These are phyloP conservation scores for Phytophthora pistaciae DNA, from an alignment of 352 stramenopile genomes.

Conservation along the genomic window DNA sequence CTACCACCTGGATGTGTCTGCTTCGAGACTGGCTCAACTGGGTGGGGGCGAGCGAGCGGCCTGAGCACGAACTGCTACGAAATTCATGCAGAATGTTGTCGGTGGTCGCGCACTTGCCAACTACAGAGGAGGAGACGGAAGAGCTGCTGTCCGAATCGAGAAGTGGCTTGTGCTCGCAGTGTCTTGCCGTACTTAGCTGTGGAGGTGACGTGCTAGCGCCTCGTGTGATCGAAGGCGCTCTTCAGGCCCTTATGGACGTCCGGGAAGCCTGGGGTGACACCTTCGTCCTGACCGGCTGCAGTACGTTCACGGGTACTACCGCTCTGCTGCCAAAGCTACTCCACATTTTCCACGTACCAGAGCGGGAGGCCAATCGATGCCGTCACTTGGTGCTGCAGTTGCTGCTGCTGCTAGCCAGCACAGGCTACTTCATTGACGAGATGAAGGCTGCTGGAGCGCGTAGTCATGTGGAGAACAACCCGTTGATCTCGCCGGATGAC, in stretches of 20 bases:
- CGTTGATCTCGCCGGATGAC: constrained; percentile 52
- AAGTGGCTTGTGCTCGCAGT: constrained; percentile 25
- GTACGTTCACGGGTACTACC: constrained; percentile 18
- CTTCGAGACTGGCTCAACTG: constrained; percentile 31
- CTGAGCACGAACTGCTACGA: constrained; percentile 16
- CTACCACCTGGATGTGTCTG: constrained; percentile 29
- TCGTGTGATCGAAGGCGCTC: constrained; percentile 27
- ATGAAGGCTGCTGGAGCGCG: constrained; percentile 64
- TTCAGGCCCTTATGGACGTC: constrained; percentile 41
- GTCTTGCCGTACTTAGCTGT: constrained; percentile 23
- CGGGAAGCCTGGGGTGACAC: constrained; percentile 41
- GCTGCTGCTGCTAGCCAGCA: constrained; percentile 64
- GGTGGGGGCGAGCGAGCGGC: constrained; percentile 10
- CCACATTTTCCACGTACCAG: constrained; percentile 42
- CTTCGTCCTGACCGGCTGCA: constrained; percentile 38
- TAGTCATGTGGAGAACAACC: constrained; percentile 66
- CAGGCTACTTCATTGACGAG: constrained; percentile 56
- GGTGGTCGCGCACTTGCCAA: constrained; percentile 17
- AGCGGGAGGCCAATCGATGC: constrained; percentile 26
- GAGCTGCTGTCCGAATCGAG: constrained; percentile 6
- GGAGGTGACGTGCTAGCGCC: constrained; percentile 10
- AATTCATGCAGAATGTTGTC: constrained; percentile 42
- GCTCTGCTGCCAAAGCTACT: constrained; percentile 50
- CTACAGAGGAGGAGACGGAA: constrained; percentile 10
- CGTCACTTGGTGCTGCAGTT: constrained; percentile 61